Conservation (phyloP, 176 grass and related monocot genomes). For the Rhipidocladum racemiflorum region DNA sequence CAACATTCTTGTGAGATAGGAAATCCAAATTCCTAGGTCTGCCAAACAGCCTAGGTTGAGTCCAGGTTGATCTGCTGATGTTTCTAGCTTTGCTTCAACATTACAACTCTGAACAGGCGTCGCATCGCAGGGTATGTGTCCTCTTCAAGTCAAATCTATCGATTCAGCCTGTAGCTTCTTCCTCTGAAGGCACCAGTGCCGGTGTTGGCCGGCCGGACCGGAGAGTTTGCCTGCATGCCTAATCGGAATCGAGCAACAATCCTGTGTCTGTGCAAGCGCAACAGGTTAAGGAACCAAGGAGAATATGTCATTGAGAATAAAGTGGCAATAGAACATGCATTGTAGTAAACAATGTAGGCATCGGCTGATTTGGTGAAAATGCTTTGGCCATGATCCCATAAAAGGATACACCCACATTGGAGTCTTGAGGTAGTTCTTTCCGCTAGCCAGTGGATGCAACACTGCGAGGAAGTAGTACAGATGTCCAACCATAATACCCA, state of each 20-base stretch:
- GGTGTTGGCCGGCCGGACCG: conserved; percentile 23
- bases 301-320: neutral
- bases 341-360: conserved; percentile 6
- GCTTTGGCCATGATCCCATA: conserved; percentile 14
- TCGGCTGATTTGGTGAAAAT: conserved; percentile 9
- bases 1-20: neutral
- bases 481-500: conserved; percentile 89
- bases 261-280: conserved; percentile 68
- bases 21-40: neutral
- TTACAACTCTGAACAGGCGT: neutral
- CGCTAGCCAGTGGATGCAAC: conserved; percentile 69
- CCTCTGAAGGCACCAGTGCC: conserved; percentile 59
- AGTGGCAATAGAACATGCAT: neutral
- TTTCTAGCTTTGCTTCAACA: conserved; percentile 12
- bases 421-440: conserved; percentile 87
- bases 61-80: conserved; percentile 12
- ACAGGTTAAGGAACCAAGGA: conserved; percentile 55
- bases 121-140: neutral
- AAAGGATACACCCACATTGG: conserved; percentile 96
- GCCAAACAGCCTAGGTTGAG: neutral
- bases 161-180: conserved; percentile 68
- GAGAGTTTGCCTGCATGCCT: conserved; percentile 52
- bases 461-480: conserved; percentile 89
- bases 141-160: conserved; percentile 29
- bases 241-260: conserved; percentile 67